phyloP scores from a whole-genome alignment of 2,329 filamentous ascomycete species.

The Sporothrix pseudoabietina region DNA sequence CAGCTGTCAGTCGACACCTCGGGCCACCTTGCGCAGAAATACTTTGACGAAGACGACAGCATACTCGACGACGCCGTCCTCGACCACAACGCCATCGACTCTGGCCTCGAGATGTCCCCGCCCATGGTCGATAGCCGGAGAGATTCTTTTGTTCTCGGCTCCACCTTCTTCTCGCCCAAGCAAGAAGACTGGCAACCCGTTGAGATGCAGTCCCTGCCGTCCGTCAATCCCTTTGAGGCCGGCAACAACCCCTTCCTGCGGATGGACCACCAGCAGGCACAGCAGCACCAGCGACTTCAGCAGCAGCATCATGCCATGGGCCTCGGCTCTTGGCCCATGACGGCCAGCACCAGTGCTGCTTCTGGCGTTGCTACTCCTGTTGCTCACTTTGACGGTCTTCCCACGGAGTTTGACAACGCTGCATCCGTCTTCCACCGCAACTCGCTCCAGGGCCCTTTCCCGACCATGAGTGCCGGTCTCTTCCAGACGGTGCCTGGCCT shows the following conservation, averaged over 20 bases:
- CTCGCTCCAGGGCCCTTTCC: conserved; percentile 56
- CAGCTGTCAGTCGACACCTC: conserved; percentile 56
- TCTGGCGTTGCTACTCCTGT: conserved; percentile 76
- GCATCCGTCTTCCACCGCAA: conserved; percentile 55
- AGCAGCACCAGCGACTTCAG: conserved; percentile 8
- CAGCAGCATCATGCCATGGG: conserved; percentile 43
- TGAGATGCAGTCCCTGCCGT: conserved; percentile 65
- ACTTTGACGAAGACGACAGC: conserved; percentile 62
- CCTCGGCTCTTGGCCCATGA: conserved; percentile 61
- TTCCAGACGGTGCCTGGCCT: conserved; percentile 48
- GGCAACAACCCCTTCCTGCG: conserved; percentile 70
- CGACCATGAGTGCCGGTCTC: conserved; percentile 54
- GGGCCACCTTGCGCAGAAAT: conserved; percentile 49
- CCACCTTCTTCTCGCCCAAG: conserved; percentile 65
- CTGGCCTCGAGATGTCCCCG: conserved; percentile 64
- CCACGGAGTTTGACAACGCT: conserved; percentile 57
- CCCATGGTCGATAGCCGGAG: conserved; percentile 63
- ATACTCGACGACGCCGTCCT: conserved; percentile 64
- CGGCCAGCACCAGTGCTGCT: conserved; percentile 46
- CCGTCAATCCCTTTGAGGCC: conserved; percentile 63
- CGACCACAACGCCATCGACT: conserved; percentile 62
- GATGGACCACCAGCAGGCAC: conserved; percentile 54
- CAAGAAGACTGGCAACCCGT: conserved; percentile 65
- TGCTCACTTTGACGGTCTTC: conserved; percentile 66
- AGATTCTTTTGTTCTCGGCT: conserved; percentile 63